Evolutionary conservation across 768 basidiomycete genomes (phyloP).

Genomic region (Lentinula lateritia): DNA sequence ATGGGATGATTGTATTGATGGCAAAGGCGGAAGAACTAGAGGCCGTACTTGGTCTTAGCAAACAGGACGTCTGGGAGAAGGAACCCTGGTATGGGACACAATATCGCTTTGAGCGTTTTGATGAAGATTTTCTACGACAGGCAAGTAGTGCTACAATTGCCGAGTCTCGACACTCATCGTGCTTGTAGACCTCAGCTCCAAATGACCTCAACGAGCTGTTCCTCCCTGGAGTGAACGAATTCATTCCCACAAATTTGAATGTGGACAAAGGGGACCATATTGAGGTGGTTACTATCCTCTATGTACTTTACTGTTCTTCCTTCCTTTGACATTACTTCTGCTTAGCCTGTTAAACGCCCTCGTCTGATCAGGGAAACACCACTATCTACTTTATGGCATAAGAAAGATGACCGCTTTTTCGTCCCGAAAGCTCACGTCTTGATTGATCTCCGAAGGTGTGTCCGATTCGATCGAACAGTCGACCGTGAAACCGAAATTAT

Average conservation of each 20-base stretch:
- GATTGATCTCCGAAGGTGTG: conserved; percentile 71
- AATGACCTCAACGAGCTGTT: conserved; percentile 65
- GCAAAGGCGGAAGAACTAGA: conserved; percentile 68
- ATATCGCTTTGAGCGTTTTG: conserved; percentile 71
- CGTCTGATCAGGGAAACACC: conserved; percentile 68
- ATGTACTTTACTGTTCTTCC: not conserved
- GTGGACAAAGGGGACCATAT: conserved; percentile 70
- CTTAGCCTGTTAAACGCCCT: conserved; percentile 70
- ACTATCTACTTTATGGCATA: conserved; percentile 83
- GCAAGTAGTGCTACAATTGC: conserved; percentile 21
- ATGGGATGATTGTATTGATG: conserved; percentile 72
- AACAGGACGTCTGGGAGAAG: conserved; percentile 50
- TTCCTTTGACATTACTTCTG: conserved; percentile 1
- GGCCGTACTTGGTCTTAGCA: conserved; percentile 45
- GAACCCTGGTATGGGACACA: conserved; percentile 94
- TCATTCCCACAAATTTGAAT: conserved; percentile 83
- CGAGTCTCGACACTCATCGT: not conserved
- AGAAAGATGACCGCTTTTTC: conserved; percentile 97
- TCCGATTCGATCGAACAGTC: conserved; percentile 1
- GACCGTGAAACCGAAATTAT: conserved; percentile 1
- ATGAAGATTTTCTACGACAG: conserved; percentile 54
- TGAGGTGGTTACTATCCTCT: conserved; percentile 38
- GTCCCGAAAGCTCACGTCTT: conserved; percentile 81
- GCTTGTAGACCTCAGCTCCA: conserved; percentile 49
- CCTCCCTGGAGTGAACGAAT: conserved; percentile 83